Evolutionary conservation across 1,284 basidiomycete species (phyloP), one percentile per base, ranked within the genome.

Genomic region (Ceratobasidium sp.): DNA sequence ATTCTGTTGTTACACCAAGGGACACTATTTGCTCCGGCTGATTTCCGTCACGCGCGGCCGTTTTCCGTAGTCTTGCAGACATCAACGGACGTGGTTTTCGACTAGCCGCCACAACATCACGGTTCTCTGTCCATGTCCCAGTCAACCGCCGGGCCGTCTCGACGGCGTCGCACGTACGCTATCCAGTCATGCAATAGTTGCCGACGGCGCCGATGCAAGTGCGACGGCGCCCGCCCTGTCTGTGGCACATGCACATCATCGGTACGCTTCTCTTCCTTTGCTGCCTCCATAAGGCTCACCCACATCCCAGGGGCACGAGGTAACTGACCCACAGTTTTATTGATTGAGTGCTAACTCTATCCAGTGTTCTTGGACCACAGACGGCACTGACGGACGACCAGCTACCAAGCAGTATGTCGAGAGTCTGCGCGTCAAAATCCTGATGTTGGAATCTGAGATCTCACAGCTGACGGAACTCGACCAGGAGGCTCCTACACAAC

Each of bases 381-480:
- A 68, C 25, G 53, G 43, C 32, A 53, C 43, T 13, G 65, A 38
- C 29, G 20, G 42, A 15, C 65, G 65, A 17, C 65, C 65, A 15
- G 52, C 42, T 25, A 68, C 65, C 17, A 68, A 68, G 42, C 64
- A 68, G 64, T 52, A 54, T 35, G 53, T 68, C 27, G 52, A 68
- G n/a, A 68, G 52, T 32, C 43, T 68, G n/a, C 40, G 42, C 2
- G 38, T 42, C 22, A 68, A 68, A 38, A 68, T 68, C 6, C 65
- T 55, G 49, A 42, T 68, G 3, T 53, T 68, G 29, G 52, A 68
- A 43, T 52, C 52, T 17, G 53, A 68, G 17, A 29, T 68, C n/a
- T 38, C 52, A 3, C 52, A 49, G 3, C 38, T 67, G n/a, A 32
- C 43, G 17, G 38, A 35, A 2, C 50, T 43, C 22, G 25, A 22